Base-by-base conservation (phyloP, 331 rosid species). In the Malus hybrid region DNA sequence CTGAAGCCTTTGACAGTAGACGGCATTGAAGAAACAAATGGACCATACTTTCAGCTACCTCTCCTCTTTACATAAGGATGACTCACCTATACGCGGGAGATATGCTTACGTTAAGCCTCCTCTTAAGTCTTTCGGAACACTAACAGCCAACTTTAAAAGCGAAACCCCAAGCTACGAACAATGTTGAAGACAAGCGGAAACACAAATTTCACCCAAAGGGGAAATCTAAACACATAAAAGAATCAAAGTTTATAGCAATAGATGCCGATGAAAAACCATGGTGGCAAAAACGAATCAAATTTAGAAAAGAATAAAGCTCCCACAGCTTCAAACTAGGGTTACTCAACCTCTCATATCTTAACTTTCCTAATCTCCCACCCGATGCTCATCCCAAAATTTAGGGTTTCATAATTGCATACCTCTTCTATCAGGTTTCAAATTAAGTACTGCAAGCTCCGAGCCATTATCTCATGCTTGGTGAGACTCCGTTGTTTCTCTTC, bases 401-500 rank as follows among this genome's bases (percentile, higher is more conserved):
- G n/a, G 28, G 34, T 34, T 36, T 34, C 19, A 39, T 16, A 39
- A 14, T 30, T 6, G 12, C 22, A 13, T 56, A 56, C 75, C 75
- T 71, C 22, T 56, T 33, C 5, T 58, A 22, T 55, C 76, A 7
- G 56, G 5, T 57, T 32, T 36, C 24, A 57, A 56, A 58, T 28
- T 28, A 19, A 63, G 39, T 0, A 2, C 7, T 9, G 57, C 67
- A 72, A 9, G 4, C 28, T 24, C 57, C 42, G 18, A 24, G 19
- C 36, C 76, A 5, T 24, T 58, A 72, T 15, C 76, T 24, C 68
- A 58, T 36, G 68, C 67, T 72, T 58, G 56, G 36, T 72, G 56
- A 36, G 68, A 72, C n/a, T 24, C 68, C 39, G 20, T 55, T 58
- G 57, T 46, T 58, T 72, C 58, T 72, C 42, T 5, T 72, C 57